phyloP scores from a whole-genome alignment of 306 rosid genomes.

The Trichosanthes truncata region DNA sequence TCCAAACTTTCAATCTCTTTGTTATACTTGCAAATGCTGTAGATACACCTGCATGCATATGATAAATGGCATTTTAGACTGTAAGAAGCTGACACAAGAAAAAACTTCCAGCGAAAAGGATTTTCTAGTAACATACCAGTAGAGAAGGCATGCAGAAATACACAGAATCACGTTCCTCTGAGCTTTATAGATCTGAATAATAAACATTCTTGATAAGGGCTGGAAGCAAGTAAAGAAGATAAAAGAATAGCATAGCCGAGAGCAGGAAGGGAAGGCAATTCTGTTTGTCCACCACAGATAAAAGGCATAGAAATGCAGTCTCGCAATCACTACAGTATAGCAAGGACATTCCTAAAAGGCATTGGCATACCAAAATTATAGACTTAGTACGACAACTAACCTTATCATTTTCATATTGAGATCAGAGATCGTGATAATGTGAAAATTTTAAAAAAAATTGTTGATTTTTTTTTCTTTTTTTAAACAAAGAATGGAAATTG shows the following conservation, averaged over 20 bases:
- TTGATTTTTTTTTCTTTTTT: background rate
- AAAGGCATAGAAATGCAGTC: background rate
- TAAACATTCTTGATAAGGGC: conserved; percentile 17
- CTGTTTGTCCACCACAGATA: background rate
- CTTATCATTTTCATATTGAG: background rate
- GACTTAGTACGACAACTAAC: background rate
- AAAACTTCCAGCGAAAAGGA: background rate
- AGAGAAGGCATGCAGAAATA: conserved; percentile 59
- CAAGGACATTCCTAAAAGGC: background rate
- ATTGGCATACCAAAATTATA: background rate
- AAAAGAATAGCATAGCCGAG: background rate
- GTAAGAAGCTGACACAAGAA: background rate
- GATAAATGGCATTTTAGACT: conserved; percentile 1
- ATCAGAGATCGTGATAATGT: background rate
- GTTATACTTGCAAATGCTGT: conserved; percentile 60
- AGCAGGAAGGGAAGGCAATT: background rate
- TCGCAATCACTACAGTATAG: background rate
- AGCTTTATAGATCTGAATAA: conserved; percentile 75
- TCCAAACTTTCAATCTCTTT: conserved; percentile 71
- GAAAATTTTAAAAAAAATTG: background rate
- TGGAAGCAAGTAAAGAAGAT: background rate
- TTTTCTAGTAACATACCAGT: conserved; percentile 48
- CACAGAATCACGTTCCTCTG: conserved; percentile 88
- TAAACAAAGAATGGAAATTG: background rate
- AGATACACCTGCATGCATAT: conserved; percentile 52